Conservation (phyloP, 768 basidiomycete genomes). For the Boletellus ananas region DNA sequence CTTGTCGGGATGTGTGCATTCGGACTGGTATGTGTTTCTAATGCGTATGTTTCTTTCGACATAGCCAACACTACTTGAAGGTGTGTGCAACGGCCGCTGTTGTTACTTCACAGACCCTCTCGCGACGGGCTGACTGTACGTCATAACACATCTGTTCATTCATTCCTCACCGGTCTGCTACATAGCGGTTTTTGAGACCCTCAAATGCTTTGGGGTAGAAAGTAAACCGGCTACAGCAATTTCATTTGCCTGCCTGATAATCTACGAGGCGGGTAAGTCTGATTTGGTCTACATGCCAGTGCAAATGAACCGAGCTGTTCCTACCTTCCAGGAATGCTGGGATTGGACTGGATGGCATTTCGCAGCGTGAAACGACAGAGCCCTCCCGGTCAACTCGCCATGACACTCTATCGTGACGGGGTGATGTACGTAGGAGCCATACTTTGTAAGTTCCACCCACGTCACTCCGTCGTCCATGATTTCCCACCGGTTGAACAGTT, state of each 20-base stretch:
- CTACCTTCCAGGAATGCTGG: conserved; percentile 11
- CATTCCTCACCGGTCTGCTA: no score
- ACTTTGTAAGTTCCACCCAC: conserved; percentile 2
- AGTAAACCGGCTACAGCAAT: conserved; percentile 5
- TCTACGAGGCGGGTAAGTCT: conserved; percentile 14
- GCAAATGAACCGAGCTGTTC: neutral
- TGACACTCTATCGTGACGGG: conserved; percentile 16
- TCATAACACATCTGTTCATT: no score
- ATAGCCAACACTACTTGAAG: neutral
- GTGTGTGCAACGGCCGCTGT: conserved; percentile 3
- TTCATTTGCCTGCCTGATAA: conserved; percentile 8
- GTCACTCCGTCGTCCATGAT: neutral
- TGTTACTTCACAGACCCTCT: conserved; percentile 7
- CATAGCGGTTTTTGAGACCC: neutral
- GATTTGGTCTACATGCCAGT: neutral
- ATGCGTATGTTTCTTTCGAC: neutral
- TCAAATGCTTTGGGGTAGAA: conserved; percentile 8
- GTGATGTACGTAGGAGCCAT: conserved; percentile 18
- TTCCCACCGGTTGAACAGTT: conserved; percentile 1
- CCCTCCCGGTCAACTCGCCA: conserved; percentile 7
- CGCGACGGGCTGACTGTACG: no score
- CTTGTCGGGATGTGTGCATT: conserved; percentile 14
- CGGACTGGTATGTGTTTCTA: conserved; percentile 4
- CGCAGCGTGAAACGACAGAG: conserved; percentile 10
- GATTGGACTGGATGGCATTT: conserved; percentile 17